Evolutionary conservation across 164 flowering plant species (phyloP).

Genomic region (Taxillus chinensis): DNA sequence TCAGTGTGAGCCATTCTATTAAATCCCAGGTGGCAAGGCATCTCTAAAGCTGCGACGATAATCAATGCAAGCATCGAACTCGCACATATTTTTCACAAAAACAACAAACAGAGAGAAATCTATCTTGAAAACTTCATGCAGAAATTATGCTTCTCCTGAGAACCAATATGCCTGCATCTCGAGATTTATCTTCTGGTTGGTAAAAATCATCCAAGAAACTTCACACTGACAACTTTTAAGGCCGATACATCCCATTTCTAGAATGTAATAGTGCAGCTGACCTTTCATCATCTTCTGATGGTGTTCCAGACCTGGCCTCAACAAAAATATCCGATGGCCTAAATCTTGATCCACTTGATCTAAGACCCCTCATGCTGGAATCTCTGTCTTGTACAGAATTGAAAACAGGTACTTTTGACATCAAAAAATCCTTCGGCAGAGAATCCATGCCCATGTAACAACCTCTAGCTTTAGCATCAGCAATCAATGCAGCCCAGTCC

Average conservation of each 20-base stretch:
- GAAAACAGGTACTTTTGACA: constrained; percentile 31
- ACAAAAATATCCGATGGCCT: constrained; percentile 43
- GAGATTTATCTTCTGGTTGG: constrained; percentile 37
- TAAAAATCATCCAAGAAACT: constrained; percentile 39
- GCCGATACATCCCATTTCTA: constrained; percentile 44
- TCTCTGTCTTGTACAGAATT: constrained; percentile 30
- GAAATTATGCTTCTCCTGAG: constrained; percentile 34
- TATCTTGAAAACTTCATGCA: no score
- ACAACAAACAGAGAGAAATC: no score
- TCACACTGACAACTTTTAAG: constrained; percentile 25
- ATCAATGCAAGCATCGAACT: no score
- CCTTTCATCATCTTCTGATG: constrained; percentile 30
- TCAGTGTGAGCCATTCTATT: no score
- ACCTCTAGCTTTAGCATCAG: constrained; percentile 79
- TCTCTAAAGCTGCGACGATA: no score
- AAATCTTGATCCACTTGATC: constrained; percentile 46
- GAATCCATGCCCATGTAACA: constrained; percentile 77
- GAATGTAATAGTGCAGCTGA: constrained; percentile 20
- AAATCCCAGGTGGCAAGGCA: no score
- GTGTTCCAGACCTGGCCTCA: constrained; percentile 61
- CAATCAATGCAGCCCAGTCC: constrained; percentile 84
- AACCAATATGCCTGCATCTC: constrained; percentile 50
- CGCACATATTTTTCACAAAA: no score
- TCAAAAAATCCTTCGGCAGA: constrained; percentile 66
- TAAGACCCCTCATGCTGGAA: constrained; percentile 36